Percentiles rank a stretch among this genome's conserved stretches.
These are phyloP conservation scores for Sphagnum contortum DNA, from an alignment of 225 moss, liverwort and hornwort genomes.

Conservation along the genomic window DNA sequence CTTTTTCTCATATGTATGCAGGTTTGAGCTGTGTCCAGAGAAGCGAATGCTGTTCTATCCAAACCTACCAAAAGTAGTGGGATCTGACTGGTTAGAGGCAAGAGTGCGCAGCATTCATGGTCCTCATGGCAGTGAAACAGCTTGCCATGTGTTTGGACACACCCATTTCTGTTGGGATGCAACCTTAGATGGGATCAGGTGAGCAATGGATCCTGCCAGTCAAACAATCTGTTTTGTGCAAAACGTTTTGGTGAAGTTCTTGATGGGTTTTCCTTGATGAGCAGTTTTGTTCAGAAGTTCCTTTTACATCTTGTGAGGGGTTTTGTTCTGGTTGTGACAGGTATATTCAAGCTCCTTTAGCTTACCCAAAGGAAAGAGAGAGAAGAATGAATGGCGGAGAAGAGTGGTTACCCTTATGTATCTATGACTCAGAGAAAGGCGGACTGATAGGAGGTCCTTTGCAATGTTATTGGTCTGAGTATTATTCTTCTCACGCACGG, in stretches of 20 bases:
- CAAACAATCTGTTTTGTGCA: not conserved
- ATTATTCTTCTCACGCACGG: constrained; percentile 54
- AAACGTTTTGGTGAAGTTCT: too few relatives aligned
- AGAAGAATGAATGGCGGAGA: constrained; percentile 44
- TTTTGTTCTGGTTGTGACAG: constrained; percentile 20
- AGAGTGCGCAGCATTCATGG: constrained; percentile 72
- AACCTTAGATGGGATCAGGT: constrained; percentile 78
- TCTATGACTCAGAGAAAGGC: constrained; percentile 72
- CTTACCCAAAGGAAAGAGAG: constrained; percentile 74
- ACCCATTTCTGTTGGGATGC: constrained; percentile 92
- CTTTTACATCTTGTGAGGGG: too few relatives aligned
- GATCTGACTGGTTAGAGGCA: constrained; percentile 79
- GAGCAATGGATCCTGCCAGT: not conserved
- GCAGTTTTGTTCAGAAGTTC: too few relatives aligned
- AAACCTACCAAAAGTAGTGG: constrained; percentile 81
- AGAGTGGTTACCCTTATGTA: constrained; percentile 59
- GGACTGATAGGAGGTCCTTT: constrained; percentile 49
- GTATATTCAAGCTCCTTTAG: constrained; percentile 83
- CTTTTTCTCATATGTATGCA: constrained; percentile 5
- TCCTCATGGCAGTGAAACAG: constrained; percentile 41
- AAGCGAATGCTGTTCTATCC: constrained; percentile 89
- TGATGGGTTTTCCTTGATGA: too few relatives aligned
- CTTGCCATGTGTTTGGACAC: constrained; percentile 86
- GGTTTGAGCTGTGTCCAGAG: constrained; percentile 90
- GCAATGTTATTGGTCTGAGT: constrained; percentile 63